These are phyloP conservation scores for Suillus bovinus DNA, from an alignment of 768 basidiomycete species.

Conservation along the genomic window DNA sequence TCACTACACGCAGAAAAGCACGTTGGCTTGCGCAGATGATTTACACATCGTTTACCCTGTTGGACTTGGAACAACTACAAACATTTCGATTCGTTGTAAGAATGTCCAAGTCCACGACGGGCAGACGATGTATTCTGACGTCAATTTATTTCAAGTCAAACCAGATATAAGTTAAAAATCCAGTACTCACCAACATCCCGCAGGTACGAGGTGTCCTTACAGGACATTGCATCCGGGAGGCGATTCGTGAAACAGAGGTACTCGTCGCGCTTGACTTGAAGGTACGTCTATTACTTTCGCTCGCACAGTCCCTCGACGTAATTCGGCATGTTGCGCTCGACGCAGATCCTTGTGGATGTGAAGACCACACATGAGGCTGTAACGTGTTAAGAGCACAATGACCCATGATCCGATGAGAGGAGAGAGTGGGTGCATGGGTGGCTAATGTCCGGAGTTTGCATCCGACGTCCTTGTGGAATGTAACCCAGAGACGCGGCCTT, in stretches of 20 bases:
- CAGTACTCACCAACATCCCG: background rate
- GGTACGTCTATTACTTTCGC: conserved; percentile 45
- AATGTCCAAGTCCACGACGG: background rate
- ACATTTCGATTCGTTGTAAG: background rate
- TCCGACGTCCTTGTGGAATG: background rate
- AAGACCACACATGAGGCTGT: conserved; percentile 83
- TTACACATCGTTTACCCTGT: background rate
- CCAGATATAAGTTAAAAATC: conserved; percentile 10
- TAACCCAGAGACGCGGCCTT: background rate
- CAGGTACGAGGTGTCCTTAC: conserved; percentile 91
- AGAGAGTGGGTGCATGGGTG: background rate
- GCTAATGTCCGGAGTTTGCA: no score
- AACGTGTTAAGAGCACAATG: conserved; percentile 43
- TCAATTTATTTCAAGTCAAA: background rate
- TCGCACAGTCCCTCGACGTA: no score
- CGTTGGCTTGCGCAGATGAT: background rate
- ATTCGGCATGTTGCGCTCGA: background rate
- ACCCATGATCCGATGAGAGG: background rate
- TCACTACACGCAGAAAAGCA: background rate
- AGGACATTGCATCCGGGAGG: conserved; percentile 95
- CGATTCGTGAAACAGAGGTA: conserved; percentile 86
- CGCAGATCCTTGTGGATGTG: conserved; percentile 70
- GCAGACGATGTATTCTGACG: background rate
- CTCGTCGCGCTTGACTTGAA: conserved; percentile 92
- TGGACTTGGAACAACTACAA: background rate